These are phyloP conservation scores for Prunus yedoensis DNA, from an alignment of 331 rosid species.

Conservation along the genomic window DNA sequence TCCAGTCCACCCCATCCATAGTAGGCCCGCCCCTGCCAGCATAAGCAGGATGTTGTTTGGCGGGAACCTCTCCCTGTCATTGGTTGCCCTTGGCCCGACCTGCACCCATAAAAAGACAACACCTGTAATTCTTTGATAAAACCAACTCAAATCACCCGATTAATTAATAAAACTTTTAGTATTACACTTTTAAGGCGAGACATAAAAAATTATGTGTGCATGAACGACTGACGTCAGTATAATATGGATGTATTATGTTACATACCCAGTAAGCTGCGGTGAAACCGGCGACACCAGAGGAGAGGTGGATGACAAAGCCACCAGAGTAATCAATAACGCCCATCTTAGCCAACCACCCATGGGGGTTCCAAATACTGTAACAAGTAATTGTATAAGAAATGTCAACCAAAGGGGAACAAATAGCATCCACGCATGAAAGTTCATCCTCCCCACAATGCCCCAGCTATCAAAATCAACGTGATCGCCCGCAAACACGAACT, in stretches of 20 bases:
- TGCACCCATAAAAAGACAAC: neutral
- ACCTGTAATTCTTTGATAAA: neutral
- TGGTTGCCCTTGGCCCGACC: slow-evolving; percentile 39
- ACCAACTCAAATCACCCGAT: neutral
- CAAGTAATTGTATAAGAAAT: slow-evolving; percentile 42
- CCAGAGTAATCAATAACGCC: slow-evolving; percentile 48
- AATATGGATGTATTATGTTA: neutral
- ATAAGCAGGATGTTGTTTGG: slow-evolving; percentile 39
- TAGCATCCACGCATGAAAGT: slow-evolving; percentile 46
- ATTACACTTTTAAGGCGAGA: too few species aligned
- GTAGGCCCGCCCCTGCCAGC: slow-evolving; percentile 44
- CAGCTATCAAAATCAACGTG: slow-evolving; percentile 39
- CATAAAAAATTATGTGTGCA: neutral
- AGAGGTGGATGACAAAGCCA: slow-evolving; percentile 39
- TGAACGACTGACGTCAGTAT: neutral
- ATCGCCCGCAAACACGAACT: slow-evolving; percentile 45
- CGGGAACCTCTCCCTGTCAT: slow-evolving; percentile 33
- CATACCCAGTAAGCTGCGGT: slow-evolving; percentile 38
- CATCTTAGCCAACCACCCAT: slow-evolving; percentile 29
- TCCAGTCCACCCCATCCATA: slow-evolving; percentile 51
- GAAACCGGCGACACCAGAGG: slow-evolving; percentile 51
- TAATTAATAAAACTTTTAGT: neutral
- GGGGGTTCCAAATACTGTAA: slow-evolving; percentile 31
- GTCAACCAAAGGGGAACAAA: slow-evolving; percentile 50
- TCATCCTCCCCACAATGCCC: slow-evolving; percentile 51